phyloP scores from a whole-genome alignment of 148 eudicot species.

The Vaccinium darrowii region DNA sequence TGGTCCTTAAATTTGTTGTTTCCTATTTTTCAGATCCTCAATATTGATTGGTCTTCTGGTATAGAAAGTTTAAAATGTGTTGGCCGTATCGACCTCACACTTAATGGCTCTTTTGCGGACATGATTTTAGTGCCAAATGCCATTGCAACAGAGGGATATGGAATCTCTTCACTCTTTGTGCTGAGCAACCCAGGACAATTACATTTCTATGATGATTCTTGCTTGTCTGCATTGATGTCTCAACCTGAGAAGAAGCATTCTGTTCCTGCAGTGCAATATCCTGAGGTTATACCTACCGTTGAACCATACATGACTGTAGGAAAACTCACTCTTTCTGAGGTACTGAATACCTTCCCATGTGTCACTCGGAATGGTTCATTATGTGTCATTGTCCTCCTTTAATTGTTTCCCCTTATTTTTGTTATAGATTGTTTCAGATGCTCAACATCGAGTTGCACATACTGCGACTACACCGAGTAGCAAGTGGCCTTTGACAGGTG shows the following conservation, averaged over 20 bases:
- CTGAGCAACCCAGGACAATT: constrained; percentile 87
- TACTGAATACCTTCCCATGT: constrained; percentile 27
- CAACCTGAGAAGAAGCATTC: constrained; percentile 51
- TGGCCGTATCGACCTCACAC: constrained; percentile 72
- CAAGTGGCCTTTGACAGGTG: constrained; percentile 88
- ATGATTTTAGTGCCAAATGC: constrained; percentile 54
- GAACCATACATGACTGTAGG: constrained; percentile 79
- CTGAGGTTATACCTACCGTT: constrained; percentile 59
- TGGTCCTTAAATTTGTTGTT: constrained; percentile 11
- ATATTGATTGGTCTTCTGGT: constrained; percentile 85
- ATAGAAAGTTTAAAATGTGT: constrained; percentile 61
- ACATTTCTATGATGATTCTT: constrained; percentile 67
- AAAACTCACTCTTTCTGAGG: constrained; percentile 59
- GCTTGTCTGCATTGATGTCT: constrained; percentile 52
- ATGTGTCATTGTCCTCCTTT: background rate
- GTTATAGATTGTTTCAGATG: constrained; percentile 47
- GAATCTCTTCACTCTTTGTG: constrained; percentile 59
- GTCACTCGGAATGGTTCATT: background rate
- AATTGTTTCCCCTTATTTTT: constrained; percentile 8
- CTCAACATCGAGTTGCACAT: constrained; percentile 32
- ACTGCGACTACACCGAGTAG: constrained; percentile 26
- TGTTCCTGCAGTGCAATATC: constrained; percentile 48
- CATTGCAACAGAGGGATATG: constrained; percentile 34
- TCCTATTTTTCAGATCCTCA: constrained; percentile 63
- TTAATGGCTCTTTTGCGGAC: constrained; percentile 91